Conservation (phyloP, 192 early-diverging fungal species). For the Coemansia guatemalensis region DNA sequence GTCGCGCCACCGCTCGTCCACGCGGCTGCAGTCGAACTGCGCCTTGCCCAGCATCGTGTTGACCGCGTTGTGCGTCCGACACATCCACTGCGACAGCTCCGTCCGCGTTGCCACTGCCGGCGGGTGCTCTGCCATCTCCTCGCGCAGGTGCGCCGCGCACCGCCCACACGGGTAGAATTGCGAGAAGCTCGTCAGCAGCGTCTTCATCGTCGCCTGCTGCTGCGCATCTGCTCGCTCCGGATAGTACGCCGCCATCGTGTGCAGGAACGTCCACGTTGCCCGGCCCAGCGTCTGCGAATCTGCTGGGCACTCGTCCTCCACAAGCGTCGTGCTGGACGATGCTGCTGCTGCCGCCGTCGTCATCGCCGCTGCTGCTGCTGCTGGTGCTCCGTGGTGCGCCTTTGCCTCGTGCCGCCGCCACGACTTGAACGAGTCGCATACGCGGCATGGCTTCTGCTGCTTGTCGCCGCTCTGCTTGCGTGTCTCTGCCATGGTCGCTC, state of each 20-base stretch:
- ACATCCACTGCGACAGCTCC: conserved; percentile 83
- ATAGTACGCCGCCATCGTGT: conserved; percentile 97
- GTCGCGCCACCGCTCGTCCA: conserved; percentile 91
- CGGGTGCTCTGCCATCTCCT: conserved; percentile 73
- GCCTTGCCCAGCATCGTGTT: conserved; percentile 87
- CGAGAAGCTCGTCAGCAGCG: conserved; percentile 72
- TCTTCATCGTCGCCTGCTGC: conserved; percentile 76
- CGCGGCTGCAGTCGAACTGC: conserved; percentile 90
- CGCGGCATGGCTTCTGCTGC: conserved; percentile 68
- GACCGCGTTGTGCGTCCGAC: conserved; percentile 93
- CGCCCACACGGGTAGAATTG: conserved; percentile 91
- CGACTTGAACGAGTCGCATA: conserved; percentile 73
- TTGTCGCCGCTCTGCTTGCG: conserved; percentile 20
- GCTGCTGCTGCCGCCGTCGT: conserved; percentile 11
- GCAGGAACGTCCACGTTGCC: conserved; percentile 96
- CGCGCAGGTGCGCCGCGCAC: conserved; percentile 83
- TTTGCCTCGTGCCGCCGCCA: conserved; percentile 62
- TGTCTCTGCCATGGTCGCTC: conserved; percentile 11
- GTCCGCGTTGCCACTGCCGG: conserved; percentile 70
- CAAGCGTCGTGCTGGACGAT: conserved; percentile 19
- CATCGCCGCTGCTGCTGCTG: conserved; percentile 15
- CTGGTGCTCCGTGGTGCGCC: conserved; percentile 20
- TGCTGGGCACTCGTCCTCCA: conserved; percentile 68
- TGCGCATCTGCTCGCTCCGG: conserved; percentile 69
- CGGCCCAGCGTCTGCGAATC: conserved; percentile 81